Percentiles rank a stretch among this genome's conserved stretches.
Conservation (phyloP, 2,329 filamentous ascomycete species). For the Pseudopyricularia cyperi region DNA sequence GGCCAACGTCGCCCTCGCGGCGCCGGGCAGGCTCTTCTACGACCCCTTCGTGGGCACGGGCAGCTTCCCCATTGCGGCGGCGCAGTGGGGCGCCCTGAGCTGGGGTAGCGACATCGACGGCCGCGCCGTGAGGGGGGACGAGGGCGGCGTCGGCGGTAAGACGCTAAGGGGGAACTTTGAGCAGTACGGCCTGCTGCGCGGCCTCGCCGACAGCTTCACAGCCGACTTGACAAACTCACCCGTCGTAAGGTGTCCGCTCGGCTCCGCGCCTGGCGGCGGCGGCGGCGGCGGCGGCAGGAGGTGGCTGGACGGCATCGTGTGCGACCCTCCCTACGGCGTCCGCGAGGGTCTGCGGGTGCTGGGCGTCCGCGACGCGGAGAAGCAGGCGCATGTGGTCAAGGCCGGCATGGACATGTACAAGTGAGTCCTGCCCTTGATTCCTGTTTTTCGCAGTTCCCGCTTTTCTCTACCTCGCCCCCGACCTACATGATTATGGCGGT, state of each 20-base stretch:
- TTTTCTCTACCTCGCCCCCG: not conserved
- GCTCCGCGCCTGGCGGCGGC: conserved; percentile 10
- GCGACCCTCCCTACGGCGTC: conserved; percentile 92
- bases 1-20: conserved; percentile 77
- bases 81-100: conserved; percentile 74
- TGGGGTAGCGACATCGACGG: conserved; percentile 92
- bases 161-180: conserved; percentile 60
- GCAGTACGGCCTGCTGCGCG: conserved; percentile 59
- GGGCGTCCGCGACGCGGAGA: conserved; percentile 57
- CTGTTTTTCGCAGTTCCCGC: not conserved
- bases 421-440: conserved; percentile 30
- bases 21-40: conserved; percentile 74
- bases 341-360: conserved; percentile 83
- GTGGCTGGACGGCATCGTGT: conserved; percentile 80
- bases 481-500: too few species aligned
- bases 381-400: conserved; percentile 45
- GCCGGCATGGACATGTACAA: conserved; percentile 58
- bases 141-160: conserved; percentile 17
- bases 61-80: conserved; percentile 79
- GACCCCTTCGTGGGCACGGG: conserved; percentile 95
- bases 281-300: conserved; percentile 15
- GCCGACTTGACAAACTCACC: conserved; percentile 84
- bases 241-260: conserved; percentile 33
- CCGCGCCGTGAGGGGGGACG: conserved; percentile 66
- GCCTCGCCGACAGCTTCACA: conserved; percentile 67